Base-by-base conservation (phyloP, 805 yeast species). In the Candida odintsovae region DNA sequence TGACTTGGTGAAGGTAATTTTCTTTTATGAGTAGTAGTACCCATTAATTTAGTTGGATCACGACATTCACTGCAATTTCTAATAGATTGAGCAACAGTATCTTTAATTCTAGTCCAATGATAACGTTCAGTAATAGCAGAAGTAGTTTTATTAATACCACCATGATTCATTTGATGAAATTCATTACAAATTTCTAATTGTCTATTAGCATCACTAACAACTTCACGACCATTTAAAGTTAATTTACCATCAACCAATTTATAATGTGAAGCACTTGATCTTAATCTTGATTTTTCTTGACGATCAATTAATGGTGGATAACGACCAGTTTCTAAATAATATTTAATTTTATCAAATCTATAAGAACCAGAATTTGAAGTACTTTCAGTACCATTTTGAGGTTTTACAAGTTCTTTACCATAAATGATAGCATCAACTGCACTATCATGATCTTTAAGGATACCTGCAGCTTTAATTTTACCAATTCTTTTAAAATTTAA, bases 101-200 rank as follows among this genome's bases (percentile, higher is more conserved):
- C 89, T 65, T 94, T 90, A 52, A 92, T 86, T 43, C 95, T 77
- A 1, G 89, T 78, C 97, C 98, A 92, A 63, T 89, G 95, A 56
- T 86, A 92, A 54, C 78, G 77, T 51, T 86, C 94, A 1, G 90
- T 78, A 16, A 94, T 78, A 16, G 76, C 67, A 0, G 92, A 69
- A 0, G 97, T 90, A 2, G 95, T 83, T 58, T 83, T 87, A 67
- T 92, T 92, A 51, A 92, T 89, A 11, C 98, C 98, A 12, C 83
- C 83, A 61, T 92, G 99, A 40, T 75, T 77, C 19, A 74, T 64
- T 51, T 74, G 61, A 62, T 92, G 99, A 19, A 80, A 67, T 39
- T 82, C 84, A 9, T 79, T 73, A 29, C 90, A 87, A 26, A 92
- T 81, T 51, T 80, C 82, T 40, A 83, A 61, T 65, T 90, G 98